These are phyloP conservation scores for Gossypium bickii DNA, from an alignment of 345 rosid species.

Conservation along the genomic window DNA sequence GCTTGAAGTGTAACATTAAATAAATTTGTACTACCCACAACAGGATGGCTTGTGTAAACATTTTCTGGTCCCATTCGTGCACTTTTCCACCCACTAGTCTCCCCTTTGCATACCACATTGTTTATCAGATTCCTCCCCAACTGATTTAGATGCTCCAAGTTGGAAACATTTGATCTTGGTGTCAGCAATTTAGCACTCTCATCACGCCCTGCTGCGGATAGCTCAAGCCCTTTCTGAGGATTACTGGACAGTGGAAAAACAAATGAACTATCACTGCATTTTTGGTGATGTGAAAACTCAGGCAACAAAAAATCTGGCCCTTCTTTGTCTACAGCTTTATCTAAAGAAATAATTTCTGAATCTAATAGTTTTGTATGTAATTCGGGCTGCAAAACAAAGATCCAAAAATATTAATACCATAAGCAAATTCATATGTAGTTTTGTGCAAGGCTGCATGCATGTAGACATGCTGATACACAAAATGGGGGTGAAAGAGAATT, in stretches of 20 bases:
- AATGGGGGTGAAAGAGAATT: slow-evolving; percentile 15
- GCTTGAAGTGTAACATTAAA: slow-evolving; percentile 36
- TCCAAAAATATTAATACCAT: slow-evolving; percentile 21
- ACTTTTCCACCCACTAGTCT: slow-evolving; percentile 40
- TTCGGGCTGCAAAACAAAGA: slow-evolving; percentile 42
- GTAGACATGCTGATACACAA: background rate
- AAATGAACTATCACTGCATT: slow-evolving; percentile 25
- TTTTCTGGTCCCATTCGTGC: slow-evolving; percentile 25
- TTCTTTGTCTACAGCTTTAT: slow-evolving; percentile 33
- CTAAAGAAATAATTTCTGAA: slow-evolving; percentile 37
- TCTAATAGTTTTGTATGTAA: slow-evolving; percentile 37
- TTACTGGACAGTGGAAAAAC: slow-evolving; percentile 28
- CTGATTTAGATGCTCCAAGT: slow-evolving; percentile 37
- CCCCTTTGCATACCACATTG: slow-evolving; percentile 31
- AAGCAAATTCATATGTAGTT: slow-evolving; percentile 13
- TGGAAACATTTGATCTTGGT: slow-evolving; percentile 20
- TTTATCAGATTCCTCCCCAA: slow-evolving; percentile 27
- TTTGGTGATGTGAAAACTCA: slow-evolving; percentile 25
- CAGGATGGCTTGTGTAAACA: slow-evolving; percentile 31
- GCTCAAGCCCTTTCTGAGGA: slow-evolving; percentile 31
- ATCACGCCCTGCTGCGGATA: slow-evolving; percentile 22
- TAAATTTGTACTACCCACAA: slow-evolving; percentile 28
- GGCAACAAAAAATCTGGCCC: slow-evolving; percentile 30
- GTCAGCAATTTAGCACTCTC: slow-evolving; percentile 30
- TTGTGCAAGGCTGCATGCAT: slow-evolving; percentile 3